Evolutionary conservation across 202 grass and related monocot genomes (phyloP), one percentile per base, ranked within the genome.

Genomic region (Bolboschoenoplectus hybrid): DNA sequence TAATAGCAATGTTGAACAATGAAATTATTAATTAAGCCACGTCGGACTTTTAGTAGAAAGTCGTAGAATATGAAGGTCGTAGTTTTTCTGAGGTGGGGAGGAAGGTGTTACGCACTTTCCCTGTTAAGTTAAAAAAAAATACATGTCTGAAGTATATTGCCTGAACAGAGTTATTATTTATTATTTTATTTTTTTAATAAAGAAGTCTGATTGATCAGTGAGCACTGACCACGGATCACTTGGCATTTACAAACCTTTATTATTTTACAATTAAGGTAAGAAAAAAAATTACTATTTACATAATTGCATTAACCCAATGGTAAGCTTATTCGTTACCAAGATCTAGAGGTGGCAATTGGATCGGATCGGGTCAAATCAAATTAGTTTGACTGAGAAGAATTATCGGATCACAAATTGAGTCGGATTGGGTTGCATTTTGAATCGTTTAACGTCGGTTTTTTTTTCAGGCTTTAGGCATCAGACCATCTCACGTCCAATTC

Each of bases 41-140:
- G 13, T 65, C 19, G 46, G 38, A 40, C 35, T 32, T 26, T 46
- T 32, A 67, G 63, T 69, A 53, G 26, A 83, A 67, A 66, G 62
- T 67, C 51, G 45, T 46, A 36, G 26, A 35, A 38, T 17, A 55
- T 12, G 6, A 13, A 5, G 2, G 46, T 64, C 20, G 4, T 9
- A 4, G 4, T 83, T 10, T 83, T 55, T 69, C 45, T 9, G 2
- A 70, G 46, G 47, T 12, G 63, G 50, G 43, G 32, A 84, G 20
- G 81, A 69, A 84, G 63, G 81, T 84, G 81, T 39, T 40, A 56
- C 20, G 81, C 81, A 84, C 47, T 68, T 84, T 84, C 81, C 32
- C 8, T 57, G 11, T 16, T 52, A 14, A 46, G 43, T 65, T 26
- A 50, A 83, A 47, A 83, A 47, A 26, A 67, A 63, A 50, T 63